Evolutionary conservation across 768 basidiomycete species (phyloP).

Genomic region (Lentinula edodes): DNA sequence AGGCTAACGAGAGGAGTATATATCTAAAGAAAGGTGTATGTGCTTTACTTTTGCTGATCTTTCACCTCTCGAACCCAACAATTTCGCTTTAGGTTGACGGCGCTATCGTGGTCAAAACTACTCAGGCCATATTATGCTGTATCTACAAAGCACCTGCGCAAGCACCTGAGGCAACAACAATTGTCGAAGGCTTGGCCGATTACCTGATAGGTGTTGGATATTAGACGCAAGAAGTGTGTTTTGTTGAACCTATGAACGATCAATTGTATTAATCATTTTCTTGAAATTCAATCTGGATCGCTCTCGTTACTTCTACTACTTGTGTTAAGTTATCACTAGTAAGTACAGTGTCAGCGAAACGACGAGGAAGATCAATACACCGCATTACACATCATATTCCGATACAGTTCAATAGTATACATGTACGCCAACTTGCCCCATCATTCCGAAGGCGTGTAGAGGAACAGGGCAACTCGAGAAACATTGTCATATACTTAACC

Average conservation of each 20-base stretch:
- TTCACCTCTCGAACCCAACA: not conserved
- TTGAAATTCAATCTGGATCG: not conserved
- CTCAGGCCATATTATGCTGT: slow-evolving; percentile 77
- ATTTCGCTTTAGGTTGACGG: slow-evolving; percentile 57
- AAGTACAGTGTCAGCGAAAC: not conserved
- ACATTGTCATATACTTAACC: not conserved
- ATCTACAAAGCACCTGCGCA: slow-evolving; percentile 66
- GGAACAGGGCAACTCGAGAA: not conserved
- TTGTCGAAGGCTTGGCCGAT: slow-evolving; percentile 71
- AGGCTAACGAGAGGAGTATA: slow-evolving; percentile 43
- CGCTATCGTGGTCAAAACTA: slow-evolving; percentile 70
- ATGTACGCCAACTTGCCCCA: not conserved
- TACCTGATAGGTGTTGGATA: slow-evolving; percentile 62
- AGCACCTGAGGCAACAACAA: slow-evolving; percentile 55
- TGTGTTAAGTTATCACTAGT: not conserved
- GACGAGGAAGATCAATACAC: not conserved
- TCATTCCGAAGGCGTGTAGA: not conserved
- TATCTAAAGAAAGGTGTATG: slow-evolving; percentile 74
- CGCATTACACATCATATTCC: not conserved
- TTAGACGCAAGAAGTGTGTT: slow-evolving; percentile 24
- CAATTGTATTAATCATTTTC: not conserved
- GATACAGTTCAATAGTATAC: not conserved
- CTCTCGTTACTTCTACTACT: not conserved
- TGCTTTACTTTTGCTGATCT: not conserved
- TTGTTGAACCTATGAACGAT: not conserved